Percentiles rank a stretch among this genome's conserved stretches.
phyloP scores from a whole-genome alignment of 768 basidiomycete species.

The Dentipellis fragilis region DNA sequence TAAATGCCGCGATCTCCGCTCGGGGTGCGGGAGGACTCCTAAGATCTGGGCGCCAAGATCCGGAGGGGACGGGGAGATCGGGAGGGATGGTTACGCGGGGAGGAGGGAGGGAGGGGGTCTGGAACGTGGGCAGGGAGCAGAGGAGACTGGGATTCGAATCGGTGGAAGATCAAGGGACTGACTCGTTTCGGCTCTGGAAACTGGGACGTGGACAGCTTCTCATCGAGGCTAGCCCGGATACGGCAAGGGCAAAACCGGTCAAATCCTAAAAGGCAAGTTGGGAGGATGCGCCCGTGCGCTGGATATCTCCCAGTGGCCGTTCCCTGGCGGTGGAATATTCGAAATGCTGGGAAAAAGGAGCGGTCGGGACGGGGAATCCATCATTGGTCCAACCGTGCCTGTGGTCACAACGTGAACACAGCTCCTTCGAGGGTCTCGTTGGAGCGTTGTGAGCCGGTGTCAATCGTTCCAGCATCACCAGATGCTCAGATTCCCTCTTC shows the following conservation, averaged over 20 bases:
- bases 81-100: neutral
- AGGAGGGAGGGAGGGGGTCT: neutral
- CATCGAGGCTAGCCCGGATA: conserved; percentile 15
- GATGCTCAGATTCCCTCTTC: conserved; percentile 15
- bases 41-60: neutral
- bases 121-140: conserved; percentile 3
- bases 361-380: conserved; percentile 12
- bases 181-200: conserved; percentile 9
- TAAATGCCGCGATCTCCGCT: neutral
- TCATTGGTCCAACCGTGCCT: conserved; percentile 10
- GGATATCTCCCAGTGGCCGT: conserved; percentile 8
- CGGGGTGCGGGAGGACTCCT: neutral
- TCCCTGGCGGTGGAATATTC: conserved; percentile 13
- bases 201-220: conserved; percentile 10
- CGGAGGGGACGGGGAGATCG: neutral
- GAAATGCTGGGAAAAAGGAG: conserved; percentile 14
- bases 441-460: conserved; percentile 15
- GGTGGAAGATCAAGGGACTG: conserved; percentile 9
- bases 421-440: conserved; percentile 15
- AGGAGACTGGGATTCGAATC: conserved; percentile 3
- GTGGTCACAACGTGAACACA: conserved; percentile 14
- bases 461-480: conserved; percentile 13
- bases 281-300: conserved; percentile 9
- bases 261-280: conserved; percentile 15
- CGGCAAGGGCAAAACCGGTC: conserved; percentile 13